Conservation (phyloP, 2,329 filamentous ascomycete species). For the Xenosphaeropsis pyriputrescens region DNA sequence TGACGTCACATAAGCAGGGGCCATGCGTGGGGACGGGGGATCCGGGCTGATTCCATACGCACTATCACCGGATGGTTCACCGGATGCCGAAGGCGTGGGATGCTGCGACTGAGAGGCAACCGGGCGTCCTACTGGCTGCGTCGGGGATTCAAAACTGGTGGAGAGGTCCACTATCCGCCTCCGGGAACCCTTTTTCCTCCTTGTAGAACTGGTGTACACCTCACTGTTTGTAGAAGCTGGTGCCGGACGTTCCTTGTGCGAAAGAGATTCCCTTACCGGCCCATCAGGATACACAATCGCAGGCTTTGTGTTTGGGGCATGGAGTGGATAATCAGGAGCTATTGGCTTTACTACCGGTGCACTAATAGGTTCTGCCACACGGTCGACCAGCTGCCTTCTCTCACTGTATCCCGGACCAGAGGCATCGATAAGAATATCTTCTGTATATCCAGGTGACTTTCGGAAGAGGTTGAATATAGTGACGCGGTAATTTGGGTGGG, state of each 20-base stretch:
- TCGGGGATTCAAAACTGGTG: slow-evolving; percentile 22
- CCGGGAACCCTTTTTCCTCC: slow-evolving; percentile 44
- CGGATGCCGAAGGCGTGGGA: slow-evolving; percentile 7
- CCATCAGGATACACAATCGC: slow-evolving; percentile 38
- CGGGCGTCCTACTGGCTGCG: slow-evolving; percentile 6
- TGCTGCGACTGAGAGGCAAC: slow-evolving; percentile 12
- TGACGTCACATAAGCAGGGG: slow-evolving; percentile 14
- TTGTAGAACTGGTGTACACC: slow-evolving; percentile 38
- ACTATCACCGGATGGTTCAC: slow-evolving; percentile 9
- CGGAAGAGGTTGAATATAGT: slow-evolving; percentile 95
- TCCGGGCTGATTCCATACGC: slow-evolving; percentile 17
- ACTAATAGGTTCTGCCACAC: slow-evolving; percentile 59
- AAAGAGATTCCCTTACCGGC: slow-evolving; percentile 27
- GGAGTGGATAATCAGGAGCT: slow-evolving; percentile 40
- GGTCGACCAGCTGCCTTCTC: slow-evolving; percentile 69
- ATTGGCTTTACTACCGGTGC: slow-evolving; percentile 66
- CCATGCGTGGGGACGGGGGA: slow-evolving; percentile 11
- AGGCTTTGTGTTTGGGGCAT: slow-evolving; percentile 51
- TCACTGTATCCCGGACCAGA: slow-evolving; percentile 74
- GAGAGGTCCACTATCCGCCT: slow-evolving; percentile 51
- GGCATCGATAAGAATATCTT: slow-evolving; percentile 83
- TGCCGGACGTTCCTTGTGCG: slow-evolving; percentile 41
- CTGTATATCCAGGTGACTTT: slow-evolving; percentile 72
- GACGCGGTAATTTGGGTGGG: slow-evolving; percentile 71
- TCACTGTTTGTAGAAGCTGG: slow-evolving; percentile 41